These are phyloP conservation scores for Colletotrichum noveboracense DNA, from an alignment of 2,329 filamentous ascomycete genomes.

Conservation along the genomic window DNA sequence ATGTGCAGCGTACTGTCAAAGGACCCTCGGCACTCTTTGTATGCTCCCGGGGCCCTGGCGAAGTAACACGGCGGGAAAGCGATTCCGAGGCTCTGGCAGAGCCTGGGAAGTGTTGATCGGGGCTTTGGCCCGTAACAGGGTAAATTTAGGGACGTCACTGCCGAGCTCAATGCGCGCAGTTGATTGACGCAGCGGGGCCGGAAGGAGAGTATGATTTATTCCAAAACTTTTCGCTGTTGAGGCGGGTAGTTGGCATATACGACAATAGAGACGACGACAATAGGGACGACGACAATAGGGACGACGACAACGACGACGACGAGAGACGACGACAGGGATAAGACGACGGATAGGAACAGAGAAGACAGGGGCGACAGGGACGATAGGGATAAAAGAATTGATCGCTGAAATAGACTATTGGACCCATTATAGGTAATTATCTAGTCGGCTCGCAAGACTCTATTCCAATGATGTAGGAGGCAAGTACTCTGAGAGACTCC, in stretches of 20 bases:
- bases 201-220: not conserved
- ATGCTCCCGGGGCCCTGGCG: not conserved
- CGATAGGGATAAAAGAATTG: not conserved
- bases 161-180: not conserved
- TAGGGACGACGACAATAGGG: too few relatives aligned
- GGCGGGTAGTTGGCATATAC: not conserved
- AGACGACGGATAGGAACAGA: not conserved
- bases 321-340: too few relatives aligned
- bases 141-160: not conserved
- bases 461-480: not conserved
- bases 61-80: not conserved
- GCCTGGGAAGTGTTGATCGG: not conserved
- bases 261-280: too few relatives aligned
- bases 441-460: not conserved
- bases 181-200: rapidly evolving
- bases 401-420: rapidly evolving
- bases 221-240: rapidly evolving
- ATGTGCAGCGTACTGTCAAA: not conserved
- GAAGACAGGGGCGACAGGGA: not conserved
- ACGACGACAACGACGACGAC: too few relatives aligned
- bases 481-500: too few relatives aligned
- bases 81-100: not conserved
- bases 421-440: rapidly evolving
- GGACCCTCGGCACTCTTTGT: not conserved
- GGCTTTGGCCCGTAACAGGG: not conserved